Evolutionary conservation across 164 flowering plant species (phyloP), one percentile per base, ranked within the genome.

Genomic region (Vitis rupestris): DNA sequence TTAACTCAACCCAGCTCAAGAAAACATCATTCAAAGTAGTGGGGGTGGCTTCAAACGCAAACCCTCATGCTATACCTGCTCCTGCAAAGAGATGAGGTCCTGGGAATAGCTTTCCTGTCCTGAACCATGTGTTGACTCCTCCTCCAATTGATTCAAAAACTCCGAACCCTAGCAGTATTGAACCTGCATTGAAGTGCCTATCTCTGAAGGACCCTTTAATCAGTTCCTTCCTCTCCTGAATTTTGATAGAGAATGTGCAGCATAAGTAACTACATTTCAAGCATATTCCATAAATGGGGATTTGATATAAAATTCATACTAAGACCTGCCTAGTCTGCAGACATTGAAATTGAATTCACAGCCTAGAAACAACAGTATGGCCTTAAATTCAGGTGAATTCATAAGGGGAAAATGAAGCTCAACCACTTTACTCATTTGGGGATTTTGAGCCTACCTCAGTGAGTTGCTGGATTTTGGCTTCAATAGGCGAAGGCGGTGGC

Each of bases 11-110:
- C 44, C 4, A 37, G 7, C 44, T 37, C 44, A 37, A 37, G 7
- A 37, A 37, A 37, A 37, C 4, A 37, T 3, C 4, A 37, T 23
- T 23, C 48, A 37, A 10, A 30, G 0, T 19, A n/a, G 54, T 12
- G 56, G 16, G 12, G 56, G 8, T 12, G 56, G 56, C 56, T 53
- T 12, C 56, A 47, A 13, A 50, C 10, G 4, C 6, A 37, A 37
- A 6, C 44, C 44, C 44, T 11, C 11, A 63, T 11, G 53, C 37
- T 65, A 68, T 72, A 89, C 98, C 95, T 88, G 97, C 90, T 67
- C 99, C 97, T 48, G 93, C 95, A 78, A 88, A 94, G 62, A 94
- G 78, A 86, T 94, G 99, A 63, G 97, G 97, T 15, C 97, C 99
- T 56, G 99, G 99, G 73, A 92, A 91, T 27, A 94, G 86, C 80